These are phyloP conservation scores for Conticribra weissflogii DNA, from an alignment of 108 stramenopile genomes.

Conservation along the genomic window DNA sequence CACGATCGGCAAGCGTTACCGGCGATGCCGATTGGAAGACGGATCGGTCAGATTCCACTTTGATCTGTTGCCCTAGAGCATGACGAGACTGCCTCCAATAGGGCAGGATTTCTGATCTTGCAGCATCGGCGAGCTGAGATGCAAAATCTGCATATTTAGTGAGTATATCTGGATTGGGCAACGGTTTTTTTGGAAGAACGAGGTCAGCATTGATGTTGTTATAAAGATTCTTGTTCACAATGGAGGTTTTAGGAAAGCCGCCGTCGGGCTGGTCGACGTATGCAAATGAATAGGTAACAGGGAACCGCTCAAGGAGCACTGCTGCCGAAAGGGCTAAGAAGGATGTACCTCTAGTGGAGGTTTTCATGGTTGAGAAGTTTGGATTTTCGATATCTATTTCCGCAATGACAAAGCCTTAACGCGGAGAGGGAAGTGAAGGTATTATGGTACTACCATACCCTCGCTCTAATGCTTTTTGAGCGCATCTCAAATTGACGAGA, in stretches of 20 bases:
- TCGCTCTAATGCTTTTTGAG: too few relatives aligned
- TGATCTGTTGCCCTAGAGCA: constrained; percentile 39
- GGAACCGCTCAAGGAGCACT: constrained; percentile 2
- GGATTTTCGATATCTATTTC: too few relatives aligned
- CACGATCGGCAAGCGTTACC: constrained; percentile 45
- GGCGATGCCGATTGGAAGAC: constrained; percentile 44
- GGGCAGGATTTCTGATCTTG: constrained; percentile 41
- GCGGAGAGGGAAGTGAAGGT: too few relatives aligned
- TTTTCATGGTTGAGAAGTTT: neutral
- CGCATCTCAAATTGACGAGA: too few relatives aligned
- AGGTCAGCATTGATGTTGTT: neutral
- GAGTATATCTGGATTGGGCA: constrained; percentile 12
- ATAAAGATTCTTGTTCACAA: neutral
- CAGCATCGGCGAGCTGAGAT: constrained; percentile 40
- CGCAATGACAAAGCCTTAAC: too few relatives aligned
- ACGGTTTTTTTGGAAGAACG: too few relatives aligned
- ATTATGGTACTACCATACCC: too few relatives aligned
- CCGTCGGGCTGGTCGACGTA: constrained; percentile 16
- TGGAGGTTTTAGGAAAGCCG: neutral
- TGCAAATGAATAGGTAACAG: constrained; percentile 1
- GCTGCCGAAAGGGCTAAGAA: neutral
- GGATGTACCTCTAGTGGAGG: neutral
- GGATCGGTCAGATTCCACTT: constrained; percentile 31
- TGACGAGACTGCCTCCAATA: constrained; percentile 47
- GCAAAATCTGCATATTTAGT: constrained; percentile 39